These are phyloP conservation scores for Euphorbia schlechtendalii DNA, from an alignment of 441 rosid species.

Conservation along the genomic window DNA sequence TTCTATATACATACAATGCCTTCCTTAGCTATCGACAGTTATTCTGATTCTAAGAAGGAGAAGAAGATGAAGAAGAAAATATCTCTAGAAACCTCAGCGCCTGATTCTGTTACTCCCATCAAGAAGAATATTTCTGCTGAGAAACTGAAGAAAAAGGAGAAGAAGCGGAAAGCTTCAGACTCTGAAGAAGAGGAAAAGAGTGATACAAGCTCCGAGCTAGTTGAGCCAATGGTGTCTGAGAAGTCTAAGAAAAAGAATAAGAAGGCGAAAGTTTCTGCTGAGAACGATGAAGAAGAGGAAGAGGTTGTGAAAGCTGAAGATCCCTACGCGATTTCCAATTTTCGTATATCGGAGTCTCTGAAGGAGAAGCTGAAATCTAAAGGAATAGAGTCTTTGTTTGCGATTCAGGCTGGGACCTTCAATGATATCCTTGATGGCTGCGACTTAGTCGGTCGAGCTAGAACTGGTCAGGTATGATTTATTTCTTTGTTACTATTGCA, in stretches of 20 bases:
- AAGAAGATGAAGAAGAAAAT: constrained; percentile 66
- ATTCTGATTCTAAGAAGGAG: constrained; percentile 26
- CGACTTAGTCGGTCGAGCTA: constrained; percentile 91
- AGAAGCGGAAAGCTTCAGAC: constrained; percentile 55
- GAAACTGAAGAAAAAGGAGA: constrained; percentile 38
- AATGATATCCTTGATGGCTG: constrained; percentile 63
- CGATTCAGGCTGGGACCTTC: constrained; percentile 90
- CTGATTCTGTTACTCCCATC: constrained; percentile 14
- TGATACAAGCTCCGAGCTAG: constrained; percentile 69
- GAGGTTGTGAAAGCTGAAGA: constrained; percentile 44
- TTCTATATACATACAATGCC: constrained; percentile 37
- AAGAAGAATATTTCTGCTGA: constrained; percentile 31
- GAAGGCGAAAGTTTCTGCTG: constrained; percentile 32
- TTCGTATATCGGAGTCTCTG: constrained; percentile 64
- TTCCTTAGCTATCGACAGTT: constrained; percentile 32
- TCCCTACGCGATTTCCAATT: constrained; percentile 59
- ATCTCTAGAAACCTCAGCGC: constrained; percentile 26
- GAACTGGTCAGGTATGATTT: constrained; percentile 77
- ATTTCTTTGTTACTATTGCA: neutral
- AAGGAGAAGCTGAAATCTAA: constrained; percentile 59
- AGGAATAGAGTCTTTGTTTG: constrained; percentile 74
- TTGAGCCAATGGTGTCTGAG: constrained; percentile 42
- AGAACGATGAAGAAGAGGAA: constrained; percentile 29
- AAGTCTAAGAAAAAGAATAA: constrained; percentile 51
- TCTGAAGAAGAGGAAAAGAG: constrained; percentile 45